A percentile compares a stretch with the other conserved stretches of the same genome.
These are phyloP conservation scores for Epicoccum sorghinum DNA, from an alignment of 2,329 filamentous ascomycete species.

Conservation along the genomic window DNA sequence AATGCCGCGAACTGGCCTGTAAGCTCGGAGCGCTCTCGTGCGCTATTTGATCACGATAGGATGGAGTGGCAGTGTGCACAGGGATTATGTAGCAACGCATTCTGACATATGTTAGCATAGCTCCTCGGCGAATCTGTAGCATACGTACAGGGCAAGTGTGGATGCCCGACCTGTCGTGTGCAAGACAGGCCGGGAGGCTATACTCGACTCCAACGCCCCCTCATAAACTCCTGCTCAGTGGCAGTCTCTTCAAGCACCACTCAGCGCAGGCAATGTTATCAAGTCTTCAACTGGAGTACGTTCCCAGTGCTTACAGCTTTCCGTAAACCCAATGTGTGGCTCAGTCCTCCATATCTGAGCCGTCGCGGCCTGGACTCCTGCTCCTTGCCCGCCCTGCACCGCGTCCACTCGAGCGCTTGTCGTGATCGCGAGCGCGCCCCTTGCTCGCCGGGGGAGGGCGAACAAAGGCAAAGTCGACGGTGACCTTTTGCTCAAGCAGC, in stretches of 20 bases:
- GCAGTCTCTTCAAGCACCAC: no score
- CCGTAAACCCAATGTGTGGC: not conserved
- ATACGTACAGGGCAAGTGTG: conserved; percentile 22
- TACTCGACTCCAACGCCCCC: conserved; percentile 2
- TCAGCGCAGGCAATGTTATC: no score
- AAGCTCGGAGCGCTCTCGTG: not conserved
- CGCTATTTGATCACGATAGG: not conserved
- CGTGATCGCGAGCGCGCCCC: conserved; percentile 44
- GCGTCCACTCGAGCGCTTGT: conserved; percentile 39
- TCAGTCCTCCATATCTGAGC: conserved; percentile 42
- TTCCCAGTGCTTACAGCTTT: not conserved
- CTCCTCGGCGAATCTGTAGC: not conserved
- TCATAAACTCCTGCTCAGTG: not conserved
- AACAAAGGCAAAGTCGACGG: conserved; percentile 86
- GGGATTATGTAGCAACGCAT: not conserved
- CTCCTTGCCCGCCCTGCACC: conserved; percentile 49
- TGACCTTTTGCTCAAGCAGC: conserved; percentile 79
- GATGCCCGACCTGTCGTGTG: conserved; percentile 19
- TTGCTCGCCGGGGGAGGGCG: conserved; percentile 70
- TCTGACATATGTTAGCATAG: conserved; percentile 1
- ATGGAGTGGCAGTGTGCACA: not conserved
- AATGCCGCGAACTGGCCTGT: not conserved
- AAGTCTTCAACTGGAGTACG: not conserved
- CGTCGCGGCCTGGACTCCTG: conserved; percentile 51
- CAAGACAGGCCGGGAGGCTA: conserved; percentile 25